Evolutionary conservation across 1,284 basidiomycete species (phyloP), one percentile per base, ranked within the genome.

Genomic region (Laetiporus sulphureus): DNA sequence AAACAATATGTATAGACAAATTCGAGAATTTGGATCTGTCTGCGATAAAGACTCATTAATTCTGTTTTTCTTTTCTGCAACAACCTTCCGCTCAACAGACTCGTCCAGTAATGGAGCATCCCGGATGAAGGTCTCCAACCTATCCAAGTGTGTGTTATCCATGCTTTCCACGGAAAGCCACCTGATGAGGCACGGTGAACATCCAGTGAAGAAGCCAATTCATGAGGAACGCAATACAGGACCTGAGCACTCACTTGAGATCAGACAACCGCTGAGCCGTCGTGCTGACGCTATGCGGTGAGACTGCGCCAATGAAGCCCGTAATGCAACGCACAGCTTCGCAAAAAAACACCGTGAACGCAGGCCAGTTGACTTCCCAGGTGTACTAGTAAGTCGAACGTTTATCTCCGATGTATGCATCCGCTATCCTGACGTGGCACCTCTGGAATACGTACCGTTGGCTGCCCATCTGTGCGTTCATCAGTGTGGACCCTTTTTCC

Each of bases 321-420:
- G 50, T 50, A 46, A 50, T 52, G 45, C 51, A 47, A 2, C 48
- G 50, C 47, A 48, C 50, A 13, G 50, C 52, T 32, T 50, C 52
- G 18, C 44, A 32, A 16, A 40, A 36, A 47, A 51, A 50, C 2
- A 49, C 44, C 32, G 44, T 27, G 32, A 50, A 38, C 5, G 50
- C 50, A 22, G 50, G 52, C 40, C 51, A 44, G 45, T 54, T 54
- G 30, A 52, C 25, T 8, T 50, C 52, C 30, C 42, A 32, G 12
- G 47, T 44, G 42, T 50, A 54, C 42, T 47, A 54, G 44, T 54
- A 54, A 33, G 50, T 49, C 11, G 50, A 52, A 10, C 33, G 38
- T 11, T 38, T 13, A 30, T 34, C 40, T 15, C 47, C 48, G 47
- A 49, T 52, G 44, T 54, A 54, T 3, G 52, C 38, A 18, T 54